These are phyloP conservation scores for Fomitiporia mediterranea DNA, from an alignment of 1,284 basidiomycete genomes.

Conservation along the genomic window DNA sequence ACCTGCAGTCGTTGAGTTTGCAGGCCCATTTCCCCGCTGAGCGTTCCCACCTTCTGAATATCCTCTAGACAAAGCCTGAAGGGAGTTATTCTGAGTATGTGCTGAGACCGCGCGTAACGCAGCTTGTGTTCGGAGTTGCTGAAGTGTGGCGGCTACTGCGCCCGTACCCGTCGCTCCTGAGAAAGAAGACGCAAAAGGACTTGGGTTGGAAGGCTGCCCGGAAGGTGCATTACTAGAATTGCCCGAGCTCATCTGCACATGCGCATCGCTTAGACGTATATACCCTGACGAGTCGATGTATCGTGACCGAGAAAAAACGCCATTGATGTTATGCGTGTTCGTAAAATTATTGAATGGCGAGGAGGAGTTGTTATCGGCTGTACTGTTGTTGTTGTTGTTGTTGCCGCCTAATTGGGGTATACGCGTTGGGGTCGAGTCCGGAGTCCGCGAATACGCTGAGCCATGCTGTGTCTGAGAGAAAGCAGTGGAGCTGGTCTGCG, in stretches of 20 bases:
- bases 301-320: too few species aligned
- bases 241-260: too few species aligned
- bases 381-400: neutral
- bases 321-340: neutral
- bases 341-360: neutral
- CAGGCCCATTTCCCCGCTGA: too few species aligned
- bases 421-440: neutral
- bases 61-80: neutral
- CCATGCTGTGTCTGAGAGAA: neutral
- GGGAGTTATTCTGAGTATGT: neutral
- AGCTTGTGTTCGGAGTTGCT: slow-evolving; percentile 10
- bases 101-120: slow-evolving; percentile 9
- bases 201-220: neutral
- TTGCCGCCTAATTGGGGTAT: too few species aligned
- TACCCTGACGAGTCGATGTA: neutral
- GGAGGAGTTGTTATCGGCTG: neutral
- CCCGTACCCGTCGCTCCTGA: neutral
- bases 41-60: too few species aligned
- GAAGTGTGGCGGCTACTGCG: neutral
- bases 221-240: too few species aligned
- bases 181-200: neutral
- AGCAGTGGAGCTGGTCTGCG: neutral
- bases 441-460: neutral
- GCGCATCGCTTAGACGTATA: neutral
- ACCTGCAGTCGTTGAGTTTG: too few species aligned